Percentiles rank a stretch among this genome's conserved stretches.
Conservation (phyloP, 2,329 filamentous ascomycete species). For the Xylariaceae sp. region DNA sequence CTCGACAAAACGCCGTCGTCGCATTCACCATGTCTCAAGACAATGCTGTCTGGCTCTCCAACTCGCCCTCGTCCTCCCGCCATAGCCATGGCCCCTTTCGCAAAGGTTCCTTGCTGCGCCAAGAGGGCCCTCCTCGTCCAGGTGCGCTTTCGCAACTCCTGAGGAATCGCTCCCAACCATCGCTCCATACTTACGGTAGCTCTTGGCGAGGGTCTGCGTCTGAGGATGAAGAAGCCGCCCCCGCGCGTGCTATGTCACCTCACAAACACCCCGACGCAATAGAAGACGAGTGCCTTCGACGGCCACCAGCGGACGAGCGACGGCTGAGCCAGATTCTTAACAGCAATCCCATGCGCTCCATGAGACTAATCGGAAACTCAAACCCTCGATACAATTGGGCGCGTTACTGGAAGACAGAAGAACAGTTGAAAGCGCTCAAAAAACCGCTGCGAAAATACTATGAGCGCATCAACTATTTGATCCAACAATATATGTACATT, state of each 20-base stretch:
- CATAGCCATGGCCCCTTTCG: constrained; percentile 19
- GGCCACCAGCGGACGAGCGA: constrained; percentile 59
- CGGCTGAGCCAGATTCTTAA: constrained; percentile 65
- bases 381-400: constrained; percentile 89
- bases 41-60: constrained; percentile 26
- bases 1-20: no score
- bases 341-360: constrained; percentile 77
- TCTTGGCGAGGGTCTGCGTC: constrained; percentile 33
- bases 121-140: constrained; percentile 37
- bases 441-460: constrained; percentile 86
- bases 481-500: constrained; percentile 93
- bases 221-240: constrained; percentile 33
- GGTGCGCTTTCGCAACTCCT: constrained; percentile 39
- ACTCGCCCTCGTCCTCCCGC: constrained; percentile 29
- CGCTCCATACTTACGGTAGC: constrained; percentile 38
- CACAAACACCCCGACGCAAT: constrained; percentile 24
- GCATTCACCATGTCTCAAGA: constrained; percentile 31
- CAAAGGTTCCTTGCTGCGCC: constrained; percentile 28
- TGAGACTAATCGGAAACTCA: constrained; percentile 85
- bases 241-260: constrained; percentile 5
- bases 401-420: constrained; percentile 82
- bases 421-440: constrained; percentile 73
- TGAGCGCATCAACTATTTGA: constrained; percentile 83
- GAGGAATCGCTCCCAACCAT: constrained; percentile 37
- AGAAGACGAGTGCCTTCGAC: constrained; percentile 53